These are phyloP conservation scores for Angomonas ambiguus DNA, from an alignment of 208 protist species.

Conservation along the genomic window DNA sequence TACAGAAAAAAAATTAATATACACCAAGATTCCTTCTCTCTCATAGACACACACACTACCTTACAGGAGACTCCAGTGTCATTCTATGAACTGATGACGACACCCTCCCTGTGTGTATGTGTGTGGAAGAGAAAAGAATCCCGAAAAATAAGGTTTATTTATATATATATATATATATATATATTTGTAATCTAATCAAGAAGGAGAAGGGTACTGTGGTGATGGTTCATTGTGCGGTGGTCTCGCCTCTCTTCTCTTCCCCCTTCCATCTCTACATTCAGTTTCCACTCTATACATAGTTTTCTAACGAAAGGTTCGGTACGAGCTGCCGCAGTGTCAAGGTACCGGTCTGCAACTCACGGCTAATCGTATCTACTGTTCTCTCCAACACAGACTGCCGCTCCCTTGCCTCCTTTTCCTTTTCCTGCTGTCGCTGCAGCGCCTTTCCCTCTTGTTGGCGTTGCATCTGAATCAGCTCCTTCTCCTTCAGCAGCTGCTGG, in stretches of 20 bases:
- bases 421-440: conserved; percentile 21
- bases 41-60: no score
- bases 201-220: neutral
- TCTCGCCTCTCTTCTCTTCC: no score
- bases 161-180: conserved; percentile 1
- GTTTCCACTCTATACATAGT: conserved; percentile 58
- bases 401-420: conserved; percentile 58
- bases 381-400: conserved; percentile 46
- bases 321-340: conserved; percentile 68
- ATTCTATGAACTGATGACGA: no score
- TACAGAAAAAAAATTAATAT: neutral
- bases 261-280: neutral
- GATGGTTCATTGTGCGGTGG: no score
- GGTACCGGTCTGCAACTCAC: conserved; percentile 44
- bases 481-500: conserved; percentile 48
- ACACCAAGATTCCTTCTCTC: neutral
- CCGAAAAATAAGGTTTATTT: neutral
- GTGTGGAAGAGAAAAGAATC: neutral
- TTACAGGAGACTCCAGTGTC: no score
- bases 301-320: conserved; percentile 73
- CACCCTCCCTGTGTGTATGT: no score
- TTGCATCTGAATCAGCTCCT: conserved; percentile 60
- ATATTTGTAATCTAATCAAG: neutral
- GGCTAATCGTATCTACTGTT: conserved; percentile 62
- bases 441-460: conserved; percentile 36